Percentiles rank a stretch among this genome's conserved stretches.
These are phyloP conservation scores for Penicillium sp. DNA, from an alignment of 2,329 filamentous ascomycete genomes.

Conservation along the genomic window DNA sequence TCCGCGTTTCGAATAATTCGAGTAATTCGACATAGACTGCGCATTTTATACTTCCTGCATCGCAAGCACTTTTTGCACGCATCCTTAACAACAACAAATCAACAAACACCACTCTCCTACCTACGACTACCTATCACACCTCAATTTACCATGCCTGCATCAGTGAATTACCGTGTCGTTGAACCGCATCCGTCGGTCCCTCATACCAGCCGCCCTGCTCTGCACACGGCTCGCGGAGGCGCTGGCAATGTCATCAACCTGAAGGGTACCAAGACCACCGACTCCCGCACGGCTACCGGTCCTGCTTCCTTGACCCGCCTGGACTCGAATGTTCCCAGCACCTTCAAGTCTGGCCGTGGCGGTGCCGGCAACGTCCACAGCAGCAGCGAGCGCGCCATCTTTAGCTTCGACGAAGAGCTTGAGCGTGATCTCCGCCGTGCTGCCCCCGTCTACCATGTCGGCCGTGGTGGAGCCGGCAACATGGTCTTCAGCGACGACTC, in stretches of 20 bases:
- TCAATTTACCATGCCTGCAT: slow-evolving; percentile 28
- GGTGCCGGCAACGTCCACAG: slow-evolving; percentile 50
- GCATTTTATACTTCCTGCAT: no score
- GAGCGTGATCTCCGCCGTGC: slow-evolving; percentile 48
- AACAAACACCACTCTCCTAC: no score
- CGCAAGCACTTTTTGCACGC: neutral
- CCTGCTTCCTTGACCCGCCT: slow-evolving; percentile 46
- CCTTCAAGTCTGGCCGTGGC: slow-evolving; percentile 44
- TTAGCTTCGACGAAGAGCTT: slow-evolving; percentile 60
- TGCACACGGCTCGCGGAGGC: slow-evolving; percentile 49
- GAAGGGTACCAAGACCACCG: slow-evolving; percentile 45
- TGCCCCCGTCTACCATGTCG: slow-evolving; percentile 56
- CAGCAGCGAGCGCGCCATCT: slow-evolving; percentile 50
- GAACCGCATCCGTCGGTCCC: slow-evolving; percentile 55
- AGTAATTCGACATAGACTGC: no score
- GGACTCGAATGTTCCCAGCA: slow-evolving; percentile 35
- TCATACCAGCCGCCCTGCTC: slow-evolving; percentile 39
- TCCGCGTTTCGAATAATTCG: no score
- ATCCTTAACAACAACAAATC: no score
- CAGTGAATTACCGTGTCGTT: slow-evolving; percentile 48
- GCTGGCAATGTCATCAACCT: slow-evolving; percentile 51
- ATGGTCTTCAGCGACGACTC: slow-evolving; percentile 27
- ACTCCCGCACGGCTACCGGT: slow-evolving; percentile 37
- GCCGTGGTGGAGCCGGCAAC: slow-evolving; percentile 55
- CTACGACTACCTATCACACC: slow-evolving; percentile 7